A percentile compares a stretch with the other conserved stretches of the same genome.
Evolutionary conservation across 345 rosid genomes (phyloP).

Genomic region (Eucalyptus regnans): DNA sequence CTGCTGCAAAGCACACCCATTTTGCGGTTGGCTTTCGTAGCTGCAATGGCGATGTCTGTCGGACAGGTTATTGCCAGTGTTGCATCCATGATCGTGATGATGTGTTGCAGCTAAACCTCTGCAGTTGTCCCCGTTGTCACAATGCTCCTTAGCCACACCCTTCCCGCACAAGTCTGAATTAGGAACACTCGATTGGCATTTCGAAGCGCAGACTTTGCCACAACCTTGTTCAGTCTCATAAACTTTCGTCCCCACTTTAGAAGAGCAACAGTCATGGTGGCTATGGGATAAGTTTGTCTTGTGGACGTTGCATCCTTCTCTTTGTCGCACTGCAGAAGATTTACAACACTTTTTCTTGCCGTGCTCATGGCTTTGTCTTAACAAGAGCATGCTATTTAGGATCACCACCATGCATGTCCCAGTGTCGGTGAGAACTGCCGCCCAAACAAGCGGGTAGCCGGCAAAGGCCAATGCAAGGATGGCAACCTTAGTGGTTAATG

Average conservation of each 20-base stretch:
- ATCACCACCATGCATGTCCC: conserved; percentile 88
- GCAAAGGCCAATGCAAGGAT: conserved; percentile 64
- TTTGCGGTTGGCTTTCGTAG: background rate
- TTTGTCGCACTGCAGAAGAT: background rate
- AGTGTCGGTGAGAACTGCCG: conserved; percentile 80
- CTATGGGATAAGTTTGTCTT: background rate
- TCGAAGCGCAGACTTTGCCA: background rate
- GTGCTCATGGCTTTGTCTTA: conserved; percentile 10
- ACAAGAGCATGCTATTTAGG: conserved; percentile 66
- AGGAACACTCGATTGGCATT: background rate
- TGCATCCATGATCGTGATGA: background rate
- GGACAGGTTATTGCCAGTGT: background rate
- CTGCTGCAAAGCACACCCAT: background rate
- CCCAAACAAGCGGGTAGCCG: conserved; percentile 86
- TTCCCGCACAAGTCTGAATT: background rate
- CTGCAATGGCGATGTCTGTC: background rate
- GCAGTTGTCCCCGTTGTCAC: background rate
- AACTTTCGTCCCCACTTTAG: background rate
- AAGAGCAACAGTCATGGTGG: background rate
- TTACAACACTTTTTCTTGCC: conserved; percentile 8
- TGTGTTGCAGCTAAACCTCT: background rate
- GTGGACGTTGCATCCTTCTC: background rate
- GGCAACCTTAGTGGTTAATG: conserved; percentile 49
- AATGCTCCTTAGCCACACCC: background rate
- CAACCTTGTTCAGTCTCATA: background rate